Evolutionary conservation across 495 filamentous ascomycete species (phyloP).

Genomic region (Lasiosphaeria ovina): DNA sequence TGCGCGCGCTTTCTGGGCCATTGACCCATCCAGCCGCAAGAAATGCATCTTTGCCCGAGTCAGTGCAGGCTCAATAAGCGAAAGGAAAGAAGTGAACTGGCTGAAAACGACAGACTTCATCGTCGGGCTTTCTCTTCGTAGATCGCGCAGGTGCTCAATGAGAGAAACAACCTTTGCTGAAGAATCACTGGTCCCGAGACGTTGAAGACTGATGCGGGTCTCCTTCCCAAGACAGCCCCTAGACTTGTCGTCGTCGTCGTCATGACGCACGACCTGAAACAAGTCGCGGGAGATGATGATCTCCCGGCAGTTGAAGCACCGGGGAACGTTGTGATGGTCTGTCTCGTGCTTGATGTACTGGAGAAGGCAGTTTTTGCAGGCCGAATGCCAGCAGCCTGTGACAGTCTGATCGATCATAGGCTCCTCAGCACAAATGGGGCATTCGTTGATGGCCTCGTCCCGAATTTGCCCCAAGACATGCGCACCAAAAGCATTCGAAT

Average conservation of each 20-base stretch:
- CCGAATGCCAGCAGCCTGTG: conserved; percentile 94
- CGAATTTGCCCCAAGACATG: conserved; percentile 88
- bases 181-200: conserved; percentile 67
- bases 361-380: conserved; percentile 86
- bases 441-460: conserved; percentile 82
- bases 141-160: conserved; percentile 65
- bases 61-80: conserved; percentile 81
- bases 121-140: conserved; percentile 57
- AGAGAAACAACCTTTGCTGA: conserved; percentile 86
- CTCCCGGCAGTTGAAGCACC: conserved; percentile 87
- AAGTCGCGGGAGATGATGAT: conserved; percentile 78
- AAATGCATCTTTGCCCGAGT: conserved; percentile 66
- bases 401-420: conserved; percentile 92
- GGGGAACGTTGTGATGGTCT: conserved; percentile 67
- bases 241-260: conserved; percentile 44
- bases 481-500: conserved; percentile 71
- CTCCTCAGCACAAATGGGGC: conserved; percentile 91
- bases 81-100: conserved; percentile 95
- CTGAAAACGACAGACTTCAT: conserved; percentile 94
- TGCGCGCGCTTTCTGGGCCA: conserved; percentile 80
- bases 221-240: conserved; percentile 29
- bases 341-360: conserved; percentile 85
- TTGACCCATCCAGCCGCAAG: conserved; percentile 87
- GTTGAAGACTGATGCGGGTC: conserved; percentile 74
- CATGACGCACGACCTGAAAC: conserved; percentile 76